Percentiles rank a stretch among this genome's conserved stretches.
These are phyloP conservation scores for Mycena maculata DNA, from an alignment of 768 basidiomycete genomes.

Conservation along the genomic window DNA sequence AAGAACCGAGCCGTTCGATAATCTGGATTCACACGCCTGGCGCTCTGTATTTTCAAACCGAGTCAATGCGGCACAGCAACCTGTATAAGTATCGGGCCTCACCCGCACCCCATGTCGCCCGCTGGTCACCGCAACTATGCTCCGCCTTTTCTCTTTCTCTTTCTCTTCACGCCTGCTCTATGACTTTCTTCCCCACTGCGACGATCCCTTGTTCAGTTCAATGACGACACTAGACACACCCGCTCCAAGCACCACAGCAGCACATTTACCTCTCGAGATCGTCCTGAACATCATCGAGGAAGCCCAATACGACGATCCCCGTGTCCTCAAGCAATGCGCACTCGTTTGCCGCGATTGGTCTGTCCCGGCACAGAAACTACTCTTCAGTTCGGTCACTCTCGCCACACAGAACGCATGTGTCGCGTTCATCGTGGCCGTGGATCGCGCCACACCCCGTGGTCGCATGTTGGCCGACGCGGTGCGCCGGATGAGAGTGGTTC, in stretches of 20 bases:
- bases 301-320: slow-evolving; percentile 52
- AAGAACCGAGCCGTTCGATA: slow-evolving; percentile 1
- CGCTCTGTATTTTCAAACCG: neutral
- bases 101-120: neutral
- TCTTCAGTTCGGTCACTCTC: slow-evolving; percentile 70
- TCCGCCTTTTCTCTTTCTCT: slow-evolving; percentile 1
- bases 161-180: slow-evolving; percentile 2
- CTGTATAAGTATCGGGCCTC: neutral
- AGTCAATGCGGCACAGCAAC: slow-evolving; percentile 3
- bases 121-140: slow-evolving; percentile 5
- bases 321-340: slow-evolving; percentile 63
- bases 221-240: slow-evolving; percentile 24
- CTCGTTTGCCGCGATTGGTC: slow-evolving; percentile 80
- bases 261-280: slow-evolving; percentile 70
- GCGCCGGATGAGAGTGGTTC: slow-evolving; percentile 61
- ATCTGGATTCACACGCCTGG: neutral
- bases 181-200: neutral
- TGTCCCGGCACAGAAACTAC: slow-evolving; percentile 67
- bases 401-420: slow-evolving; percentile 63
- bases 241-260: slow-evolving; percentile 29
- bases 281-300: slow-evolving; percentile 72
- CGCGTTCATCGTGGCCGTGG: slow-evolving; percentile 65
- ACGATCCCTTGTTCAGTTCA: neutral
- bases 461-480: slow-evolving; percentile 65
- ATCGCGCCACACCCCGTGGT: slow-evolving; percentile 59